Conservation (phyloP, 1,284 basidiomycete genomes). For the Fomitiporia mediterranea region DNA sequence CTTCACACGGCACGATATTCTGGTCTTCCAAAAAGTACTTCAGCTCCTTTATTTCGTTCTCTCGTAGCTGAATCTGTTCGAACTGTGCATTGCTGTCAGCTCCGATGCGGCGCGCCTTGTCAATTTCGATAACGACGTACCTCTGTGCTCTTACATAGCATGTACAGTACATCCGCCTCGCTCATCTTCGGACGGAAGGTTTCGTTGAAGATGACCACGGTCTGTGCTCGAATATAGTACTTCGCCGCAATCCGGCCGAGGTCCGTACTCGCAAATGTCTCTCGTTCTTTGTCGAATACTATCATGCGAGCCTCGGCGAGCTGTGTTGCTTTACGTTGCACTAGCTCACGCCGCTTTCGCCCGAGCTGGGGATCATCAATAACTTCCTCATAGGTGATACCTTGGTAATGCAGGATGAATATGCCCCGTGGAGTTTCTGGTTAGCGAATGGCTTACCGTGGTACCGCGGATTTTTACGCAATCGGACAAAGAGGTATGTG, state of each 20-base stretch:
- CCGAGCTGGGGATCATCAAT: conserved; percentile 77
- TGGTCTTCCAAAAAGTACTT: conserved; percentile 58
- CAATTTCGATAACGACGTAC: conserved; percentile 34
- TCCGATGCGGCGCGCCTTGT: neutral
- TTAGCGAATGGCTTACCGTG: conserved; percentile 58
- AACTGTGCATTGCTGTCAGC: conserved; percentile 53
- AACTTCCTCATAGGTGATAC: conserved; percentile 74
- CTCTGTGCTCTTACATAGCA: conserved; percentile 91
- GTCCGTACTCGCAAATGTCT: conserved; percentile 75
- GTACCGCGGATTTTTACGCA: conserved; percentile 88
- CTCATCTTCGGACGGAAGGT: conserved; percentile 83
- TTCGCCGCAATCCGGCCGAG: conserved; percentile 93
- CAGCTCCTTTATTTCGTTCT: conserved; percentile 86
- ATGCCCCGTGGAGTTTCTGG: neutral
- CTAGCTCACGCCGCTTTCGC: conserved; percentile 70
- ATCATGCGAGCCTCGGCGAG: conserved; percentile 86
- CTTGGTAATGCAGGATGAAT: conserved; percentile 35
- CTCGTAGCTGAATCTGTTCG: conserved; percentile 91
- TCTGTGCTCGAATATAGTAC: conserved; percentile 89
- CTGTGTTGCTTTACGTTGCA: conserved; percentile 64
- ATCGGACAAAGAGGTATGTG: conserved; percentile 95
- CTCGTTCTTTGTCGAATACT: conserved; percentile 59
- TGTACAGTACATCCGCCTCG: conserved; percentile 86
- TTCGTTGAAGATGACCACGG: conserved; percentile 88
- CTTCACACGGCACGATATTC: conserved; percentile 67